Conservation (phyloP, 2,329 filamentous ascomycete species). For the Mycogone perniciosa region DNA sequence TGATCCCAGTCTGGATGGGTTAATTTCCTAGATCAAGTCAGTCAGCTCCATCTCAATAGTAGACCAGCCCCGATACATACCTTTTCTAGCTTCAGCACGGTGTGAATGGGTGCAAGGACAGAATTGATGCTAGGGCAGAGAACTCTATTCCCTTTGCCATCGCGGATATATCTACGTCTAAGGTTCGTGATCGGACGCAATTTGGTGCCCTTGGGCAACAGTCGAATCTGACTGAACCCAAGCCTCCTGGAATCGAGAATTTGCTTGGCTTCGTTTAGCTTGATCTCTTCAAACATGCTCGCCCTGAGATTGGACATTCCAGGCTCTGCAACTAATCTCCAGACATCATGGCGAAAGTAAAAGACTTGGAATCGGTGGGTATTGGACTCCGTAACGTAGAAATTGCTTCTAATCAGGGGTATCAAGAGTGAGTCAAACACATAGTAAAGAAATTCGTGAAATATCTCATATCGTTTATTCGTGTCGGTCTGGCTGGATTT, state of each 20-base stretch:
- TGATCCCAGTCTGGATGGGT: slow-evolving; percentile 62
- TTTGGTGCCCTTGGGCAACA: slow-evolving; percentile 73
- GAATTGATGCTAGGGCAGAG: slow-evolving; percentile 38
- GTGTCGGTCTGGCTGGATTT: slow-evolving; percentile 67
- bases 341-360: slow-evolving; percentile 92
- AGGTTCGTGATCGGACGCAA: slow-evolving; percentile 87
- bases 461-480: slow-evolving; percentile 68
- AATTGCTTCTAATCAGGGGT: slow-evolving; percentile 78
- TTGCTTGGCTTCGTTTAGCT: slow-evolving; percentile 45
- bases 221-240: slow-evolving; percentile 70
- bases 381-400: slow-evolving; percentile 91
- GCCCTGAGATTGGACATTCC: slow-evolving; percentile 60
- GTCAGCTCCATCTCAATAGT: background rate
- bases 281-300: slow-evolving; percentile 74
- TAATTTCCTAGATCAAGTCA: slow-evolving; percentile 24
- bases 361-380: slow-evolving; percentile 74
- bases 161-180: slow-evolving; percentile 52
- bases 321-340: slow-evolving; percentile 70
- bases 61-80: slow-evolving; percentile 31
- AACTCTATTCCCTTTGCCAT: slow-evolving; percentile 50
- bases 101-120: slow-evolving; percentile 65
- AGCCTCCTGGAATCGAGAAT: slow-evolving; percentile 58
- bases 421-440: slow-evolving; percentile 87
- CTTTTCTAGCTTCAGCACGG: slow-evolving; percentile 73
- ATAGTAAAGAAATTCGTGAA: slow-evolving; percentile 85